Percentiles rank a stretch among this genome's conserved stretches.
Conservation (phyloP, 345 rosid genomes). For the Aethionema arabicum region DNA sequence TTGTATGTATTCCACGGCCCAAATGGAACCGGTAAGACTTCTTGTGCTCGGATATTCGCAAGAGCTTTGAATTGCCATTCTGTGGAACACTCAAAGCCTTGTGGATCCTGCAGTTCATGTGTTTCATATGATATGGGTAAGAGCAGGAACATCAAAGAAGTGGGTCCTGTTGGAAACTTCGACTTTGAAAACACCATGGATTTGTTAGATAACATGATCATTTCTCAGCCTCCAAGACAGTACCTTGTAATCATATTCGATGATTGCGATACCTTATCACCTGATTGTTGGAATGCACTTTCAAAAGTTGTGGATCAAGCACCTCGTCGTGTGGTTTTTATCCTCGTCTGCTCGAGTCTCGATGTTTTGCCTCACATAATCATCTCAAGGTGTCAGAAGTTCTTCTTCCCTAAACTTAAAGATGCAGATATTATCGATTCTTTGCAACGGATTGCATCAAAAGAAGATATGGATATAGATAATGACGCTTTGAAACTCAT, state of each 20-base stretch:
- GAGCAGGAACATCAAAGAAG: conserved; percentile 64
- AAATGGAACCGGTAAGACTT: conserved; percentile 96
- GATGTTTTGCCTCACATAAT: conserved; percentile 92
- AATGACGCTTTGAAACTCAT: conserved; percentile 84
- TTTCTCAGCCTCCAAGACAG: conserved; percentile 53
- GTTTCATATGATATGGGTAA: conserved; percentile 69
- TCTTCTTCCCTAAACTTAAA: conserved; percentile 91
- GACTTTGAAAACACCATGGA: conserved; percentile 68
- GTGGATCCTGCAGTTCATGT: conserved; percentile 77
- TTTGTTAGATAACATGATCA: conserved; percentile 53
- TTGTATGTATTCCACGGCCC: conserved; percentile 94
- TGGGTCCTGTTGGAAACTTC: conserved; percentile 76
- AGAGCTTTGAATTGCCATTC: conserved; percentile 91
- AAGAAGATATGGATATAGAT: conserved; percentile 69
- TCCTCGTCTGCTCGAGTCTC: conserved; percentile 85
- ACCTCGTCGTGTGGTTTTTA: conserved; percentile 71
- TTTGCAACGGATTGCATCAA: conserved; percentile 71
- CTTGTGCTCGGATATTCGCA: conserved; percentile 87
- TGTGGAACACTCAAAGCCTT: conserved; percentile 68
- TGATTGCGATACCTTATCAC: conserved; percentile 76
- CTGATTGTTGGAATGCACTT: conserved; percentile 79
- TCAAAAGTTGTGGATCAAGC: conserved; percentile 81
- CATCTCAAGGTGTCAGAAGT: conserved; percentile 90
- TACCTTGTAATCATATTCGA: conserved; percentile 75
- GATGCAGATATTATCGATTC: conserved; percentile 81